Evolutionary conservation across 2,329 filamentous ascomycete genomes (phyloP), one percentile per base, ranked within the genome.

Genomic region (Fonsecaea nubica): DNA sequence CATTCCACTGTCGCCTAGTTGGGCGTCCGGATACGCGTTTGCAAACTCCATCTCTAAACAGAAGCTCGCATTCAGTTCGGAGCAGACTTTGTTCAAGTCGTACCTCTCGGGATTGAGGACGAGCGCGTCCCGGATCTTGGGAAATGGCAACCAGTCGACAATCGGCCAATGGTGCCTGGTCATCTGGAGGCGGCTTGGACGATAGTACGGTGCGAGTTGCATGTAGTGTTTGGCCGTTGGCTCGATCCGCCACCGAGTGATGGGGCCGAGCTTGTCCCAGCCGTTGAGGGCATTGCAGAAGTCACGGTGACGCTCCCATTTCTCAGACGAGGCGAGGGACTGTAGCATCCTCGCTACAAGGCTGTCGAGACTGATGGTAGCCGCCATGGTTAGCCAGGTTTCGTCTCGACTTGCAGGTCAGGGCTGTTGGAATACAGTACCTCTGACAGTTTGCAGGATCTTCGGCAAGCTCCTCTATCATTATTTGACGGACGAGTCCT

Each of bases 391-490:
- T 32, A 54, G 52, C 52, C 52, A 54, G 52, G 32, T 18, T 18
- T 45, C n/a, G n/a, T 45, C 12, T 13, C 9, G 40, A 18, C 4
- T 8, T 18, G 35, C 2, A 18, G 40, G n/a, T 13, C n/a, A 45
- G 15, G 40, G 6, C 40, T 3, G 40, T n/a, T 45, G 3, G 3
- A 45, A n/a, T 18, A 18, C 40, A 18, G 6, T 35, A 54, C 52
- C 52, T 54, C 52, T 54, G 52, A 54, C 52, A 54, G 32, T 54
- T 18, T 21, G 52, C 52, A 13, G 52, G 52, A 54, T 54, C 52
- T 32, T 54, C 52, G 6, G 52, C 52, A 10, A 32, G 33, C 15
- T 54, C 52, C 52, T 54, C 21, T 54, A 54, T 32, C 52, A 54
- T 54, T 9, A 54, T 54, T n/a, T 54, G 52, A 25, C 52, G 52